phyloP scores from a whole-genome alignment of 140 eudicot species.

The Ambrosia hybrid region DNA sequence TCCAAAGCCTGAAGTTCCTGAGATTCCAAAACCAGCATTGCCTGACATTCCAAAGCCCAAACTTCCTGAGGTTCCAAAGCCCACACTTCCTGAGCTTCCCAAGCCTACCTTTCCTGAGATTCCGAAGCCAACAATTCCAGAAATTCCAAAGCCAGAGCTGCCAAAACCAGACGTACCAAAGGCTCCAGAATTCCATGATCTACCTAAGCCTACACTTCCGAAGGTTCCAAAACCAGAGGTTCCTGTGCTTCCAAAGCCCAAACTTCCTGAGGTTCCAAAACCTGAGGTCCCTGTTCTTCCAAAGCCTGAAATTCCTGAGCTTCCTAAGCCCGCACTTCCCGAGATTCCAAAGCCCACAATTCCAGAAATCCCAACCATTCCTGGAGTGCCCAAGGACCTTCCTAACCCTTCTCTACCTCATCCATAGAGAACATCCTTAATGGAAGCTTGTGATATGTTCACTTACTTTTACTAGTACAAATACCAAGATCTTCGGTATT shows the following conservation, averaged over 20 bases:
- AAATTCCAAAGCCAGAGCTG: slow-evolving; percentile 15
- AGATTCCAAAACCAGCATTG: no score
- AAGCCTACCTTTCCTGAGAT: neutral
- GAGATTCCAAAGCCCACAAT: slow-evolving; percentile 9
- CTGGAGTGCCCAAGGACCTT: slow-evolving; percentile 18
- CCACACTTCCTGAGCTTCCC: neutral
- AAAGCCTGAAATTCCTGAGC: neutral
- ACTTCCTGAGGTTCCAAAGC: neutral
- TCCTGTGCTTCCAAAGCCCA: neutral
- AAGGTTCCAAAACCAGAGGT: slow-evolving; percentile 14
- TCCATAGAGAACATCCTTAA: slow-evolving; percentile 1
- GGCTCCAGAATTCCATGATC: no score
- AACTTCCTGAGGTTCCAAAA: slow-evolving; percentile 31
- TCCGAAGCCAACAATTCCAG: neutral
- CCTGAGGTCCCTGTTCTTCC: slow-evolving; percentile 15
- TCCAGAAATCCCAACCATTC: neutral
- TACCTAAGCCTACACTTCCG: neutral
- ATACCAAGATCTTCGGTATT: neutral
- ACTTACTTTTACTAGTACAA: neutral
- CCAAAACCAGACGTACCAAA: no score
- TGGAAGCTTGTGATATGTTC: slow-evolving; percentile 1
- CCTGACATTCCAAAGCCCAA: neutral
- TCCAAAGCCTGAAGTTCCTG: slow-evolving; percentile 21
- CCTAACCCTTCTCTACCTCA: slow-evolving; percentile 20
- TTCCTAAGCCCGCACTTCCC: neutral